Evolutionary conservation across 352 stramenopile genomes (phyloP).

Genomic region (Pythium oligandrum): DNA sequence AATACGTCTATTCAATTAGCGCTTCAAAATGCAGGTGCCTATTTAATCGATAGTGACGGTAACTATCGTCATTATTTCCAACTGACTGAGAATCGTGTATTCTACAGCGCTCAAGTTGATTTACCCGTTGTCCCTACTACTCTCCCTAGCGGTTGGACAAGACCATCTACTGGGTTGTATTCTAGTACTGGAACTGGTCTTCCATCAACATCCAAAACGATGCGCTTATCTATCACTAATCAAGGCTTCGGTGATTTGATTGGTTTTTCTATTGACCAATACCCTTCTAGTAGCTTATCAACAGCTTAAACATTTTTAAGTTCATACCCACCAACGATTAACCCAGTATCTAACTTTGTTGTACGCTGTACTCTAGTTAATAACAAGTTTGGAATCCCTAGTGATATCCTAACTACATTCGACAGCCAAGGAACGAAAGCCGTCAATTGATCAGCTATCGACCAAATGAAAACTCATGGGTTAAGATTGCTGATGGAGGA

Average conservation of each 20-base stretch:
- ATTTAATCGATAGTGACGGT: conserved; percentile 17
- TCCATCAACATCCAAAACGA: conserved; percentile 9
- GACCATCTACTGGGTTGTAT: conserved; percentile 19
- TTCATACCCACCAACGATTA: neutral
- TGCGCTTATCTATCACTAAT: conserved; percentile 4
- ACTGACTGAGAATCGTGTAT: conserved; percentile 14
- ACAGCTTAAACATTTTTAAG: conserved; percentile 2
- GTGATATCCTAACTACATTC: conserved; percentile 7
- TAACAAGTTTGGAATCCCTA: conserved; percentile 4
- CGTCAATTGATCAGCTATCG: conserved; percentile 4
- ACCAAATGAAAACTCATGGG: conserved; percentile 5
- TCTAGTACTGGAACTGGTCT: conserved; percentile 13
- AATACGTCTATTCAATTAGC: conserved; percentile 14
- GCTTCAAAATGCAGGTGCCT: conserved; percentile 14
- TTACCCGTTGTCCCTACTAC: conserved; percentile 7
- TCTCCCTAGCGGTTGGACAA: conserved; percentile 11
- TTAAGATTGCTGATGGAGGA: conserved; percentile 1
- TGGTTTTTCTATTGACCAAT: conserved; percentile 1
- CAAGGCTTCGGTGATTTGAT: conserved; percentile 4
- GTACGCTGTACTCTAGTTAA: conserved; percentile 6
- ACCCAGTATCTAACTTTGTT: neutral
- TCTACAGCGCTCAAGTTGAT: conserved; percentile 19
- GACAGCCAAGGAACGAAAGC: neutral
- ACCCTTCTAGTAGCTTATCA: conserved; percentile 2
- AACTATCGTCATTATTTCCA: conserved; percentile 18